These are phyloP conservation scores for Umbelopsis sp. DNA, from an alignment of 192 early-diverging fungal species.

Conservation along the genomic window DNA sequence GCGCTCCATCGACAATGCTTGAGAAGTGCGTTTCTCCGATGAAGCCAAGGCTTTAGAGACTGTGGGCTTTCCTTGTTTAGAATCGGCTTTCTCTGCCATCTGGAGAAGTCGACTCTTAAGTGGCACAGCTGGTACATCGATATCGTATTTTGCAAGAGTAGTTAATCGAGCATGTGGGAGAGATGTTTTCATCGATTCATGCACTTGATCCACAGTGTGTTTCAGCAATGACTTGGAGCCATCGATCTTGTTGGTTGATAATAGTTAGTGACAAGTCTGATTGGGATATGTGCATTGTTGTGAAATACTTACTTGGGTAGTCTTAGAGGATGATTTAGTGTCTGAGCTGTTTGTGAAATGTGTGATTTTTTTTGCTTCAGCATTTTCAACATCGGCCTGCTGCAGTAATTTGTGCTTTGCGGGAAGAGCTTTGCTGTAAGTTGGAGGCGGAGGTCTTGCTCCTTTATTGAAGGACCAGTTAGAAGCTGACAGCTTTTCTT, in stretches of 20 bases:
- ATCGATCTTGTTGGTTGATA: neutral
- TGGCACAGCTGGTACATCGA: neutral
- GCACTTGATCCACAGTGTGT: neutral
- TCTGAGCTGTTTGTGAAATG: neutral
- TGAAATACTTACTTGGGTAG: neutral
- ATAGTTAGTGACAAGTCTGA: neutral
- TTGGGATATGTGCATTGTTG: neutral
- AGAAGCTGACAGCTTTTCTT: neutral
- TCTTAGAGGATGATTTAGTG: neutral
- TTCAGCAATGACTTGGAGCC: neutral
- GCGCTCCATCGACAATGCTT: neutral
- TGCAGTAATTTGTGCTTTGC: conserved; percentile 4
- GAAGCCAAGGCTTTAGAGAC: neutral
- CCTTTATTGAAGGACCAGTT: neutral
- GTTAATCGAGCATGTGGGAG: neutral
- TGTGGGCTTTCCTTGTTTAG: neutral
- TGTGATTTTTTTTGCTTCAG: neutral
- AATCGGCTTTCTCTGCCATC: neutral
- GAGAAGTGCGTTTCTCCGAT: neutral
- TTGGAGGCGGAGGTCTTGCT: neutral
- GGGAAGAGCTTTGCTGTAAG: conserved; percentile 1
- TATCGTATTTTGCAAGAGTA: neutral
- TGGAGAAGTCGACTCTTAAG: conserved; percentile 4
- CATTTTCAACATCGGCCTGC: neutral
- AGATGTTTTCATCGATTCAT: neutral